Base-by-base conservation (phyloP, 2,329 filamentous ascomycete species). In the Fonsecaea nubica region DNA sequence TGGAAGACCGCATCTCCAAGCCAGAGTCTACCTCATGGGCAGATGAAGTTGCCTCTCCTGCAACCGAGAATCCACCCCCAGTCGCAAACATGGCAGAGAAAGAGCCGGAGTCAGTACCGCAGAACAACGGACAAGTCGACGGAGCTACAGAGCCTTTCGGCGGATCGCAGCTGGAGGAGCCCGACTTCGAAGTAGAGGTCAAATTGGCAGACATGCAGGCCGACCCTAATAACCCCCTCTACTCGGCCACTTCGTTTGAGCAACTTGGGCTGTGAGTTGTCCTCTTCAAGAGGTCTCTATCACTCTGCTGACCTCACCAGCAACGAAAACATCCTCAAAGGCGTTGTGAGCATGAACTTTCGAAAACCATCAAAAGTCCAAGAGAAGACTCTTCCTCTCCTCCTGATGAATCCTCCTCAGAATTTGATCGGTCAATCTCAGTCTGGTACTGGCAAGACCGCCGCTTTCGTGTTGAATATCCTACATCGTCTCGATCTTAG, bases 381-480 rank as follows among this genome's bases (percentile, higher is more conserved):
- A 82, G 95, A 97, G 79, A 92, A 90, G 73, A 95, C 95, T 1
- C 86, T 99, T 18, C 95, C 95, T 33, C 85, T 99, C 63, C 90
- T 99, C 75, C 86, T 99, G 70, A 83, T 86, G 73, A 84, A 97
- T 76, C 94, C 95, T n/a, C 90, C 94, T 0, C 85, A 86, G 71
- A 98, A 98, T 80, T 91, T 99, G 86, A 94, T 99, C 76, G 95
- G 93, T 3, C 95, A 99, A 80, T 99, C 95, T n/a, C 95, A 99
- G 79, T 99, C 95, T 1, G 95, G 95, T 73, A 99, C 95, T 21
- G 95, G 95, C 76, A 99, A 99, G 84, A 99, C 95, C 0, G 95
- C 93, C 21, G 95, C 95, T 25, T 99, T 99, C 78, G 92, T 95
- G 54, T 89, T 97, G 69, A 96, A 96, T 68, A 91, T 96, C 67